Percentiles rank a stretch among this genome's conserved stretches.
Evolutionary conservation across 2,329 filamentous ascomycete genomes (phyloP).

Genomic region (Fusarium concolor): DNA sequence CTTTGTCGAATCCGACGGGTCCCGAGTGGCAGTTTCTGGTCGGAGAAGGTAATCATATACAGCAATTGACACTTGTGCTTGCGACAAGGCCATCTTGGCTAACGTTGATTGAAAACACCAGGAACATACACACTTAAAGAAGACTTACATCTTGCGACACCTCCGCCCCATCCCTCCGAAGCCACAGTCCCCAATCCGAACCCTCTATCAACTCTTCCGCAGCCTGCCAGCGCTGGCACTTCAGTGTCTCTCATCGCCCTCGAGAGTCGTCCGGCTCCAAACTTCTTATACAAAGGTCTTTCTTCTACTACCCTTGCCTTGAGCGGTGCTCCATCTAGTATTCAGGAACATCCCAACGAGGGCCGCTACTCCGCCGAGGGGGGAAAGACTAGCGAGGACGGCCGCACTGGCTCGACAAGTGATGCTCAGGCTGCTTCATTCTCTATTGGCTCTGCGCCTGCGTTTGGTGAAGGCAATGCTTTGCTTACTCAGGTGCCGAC

Average conservation of each 20-base stretch:
- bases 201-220: conserved; percentile 85
- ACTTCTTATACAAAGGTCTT: conserved; percentile 66
- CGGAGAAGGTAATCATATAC: conserved; percentile 77
- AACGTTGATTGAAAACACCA: conserved; percentile 52
- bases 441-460: conserved; percentile 65
- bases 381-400: conserved; percentile 68
- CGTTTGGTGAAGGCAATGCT: conserved; percentile 89
- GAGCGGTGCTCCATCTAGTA: conserved; percentile 59
- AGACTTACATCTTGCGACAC: conserved; percentile 90
- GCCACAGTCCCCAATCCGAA: conserved; percentile 88
- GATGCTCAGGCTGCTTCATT: conserved; percentile 57
- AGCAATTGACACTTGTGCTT: neutral
- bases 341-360: conserved; percentile 72
- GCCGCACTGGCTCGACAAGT: conserved; percentile 64
- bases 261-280: conserved; percentile 68
- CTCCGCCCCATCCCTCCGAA: conserved; percentile 95
- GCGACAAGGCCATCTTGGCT: neutral
- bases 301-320: conserved; percentile 63
- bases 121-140: conserved; percentile 92
- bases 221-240: conserved; percentile 86
- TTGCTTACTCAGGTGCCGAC: conserved; percentile 71
- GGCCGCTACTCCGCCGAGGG: conserved; percentile 70
- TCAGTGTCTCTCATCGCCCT: conserved; percentile 83
- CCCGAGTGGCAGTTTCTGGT: conserved; percentile 91
- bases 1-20: conserved; percentile 80